Evolutionary conservation across 2,329 filamentous ascomycete species (phyloP).

Genomic region (Ascocoryne sarcoides): DNA sequence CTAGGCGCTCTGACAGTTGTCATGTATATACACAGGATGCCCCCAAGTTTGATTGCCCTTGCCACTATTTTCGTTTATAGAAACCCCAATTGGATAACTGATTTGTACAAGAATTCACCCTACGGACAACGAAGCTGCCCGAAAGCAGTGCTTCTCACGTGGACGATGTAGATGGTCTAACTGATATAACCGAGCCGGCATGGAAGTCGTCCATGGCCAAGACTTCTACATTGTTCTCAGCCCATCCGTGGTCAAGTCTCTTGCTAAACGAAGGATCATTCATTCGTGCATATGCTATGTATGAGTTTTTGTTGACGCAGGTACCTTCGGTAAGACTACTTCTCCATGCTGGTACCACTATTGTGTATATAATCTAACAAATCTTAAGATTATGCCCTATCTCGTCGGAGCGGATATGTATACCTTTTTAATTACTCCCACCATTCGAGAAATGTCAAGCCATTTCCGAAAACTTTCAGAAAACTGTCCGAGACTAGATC

Average conservation of each 20-base stretch:
- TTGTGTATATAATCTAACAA: conserved; percentile 7
- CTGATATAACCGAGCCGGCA: too few species aligned
- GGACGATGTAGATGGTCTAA: too few species aligned
- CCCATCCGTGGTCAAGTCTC: conserved; percentile 51
- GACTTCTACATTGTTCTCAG: conserved; percentile 14
- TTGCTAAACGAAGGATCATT: conserved; percentile 69
- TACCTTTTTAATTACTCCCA: conserved; percentile 31
- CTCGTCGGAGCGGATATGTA: conserved; percentile 38
- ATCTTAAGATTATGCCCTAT: conserved; percentile 46
- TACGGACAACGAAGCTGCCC: too few species aligned
- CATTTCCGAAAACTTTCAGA: conserved; percentile 46
- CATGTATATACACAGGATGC: conserved; percentile 47
- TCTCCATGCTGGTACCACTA: background rate
- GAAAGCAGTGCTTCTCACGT: too few species aligned
- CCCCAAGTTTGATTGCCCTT: conserved; percentile 55
- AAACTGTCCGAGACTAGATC: conserved; percentile 41
- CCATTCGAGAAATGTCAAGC: conserved; percentile 43
- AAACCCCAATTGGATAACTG: too few species aligned
- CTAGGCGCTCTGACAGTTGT: conserved; percentile 53
- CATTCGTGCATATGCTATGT: conserved; percentile 53
- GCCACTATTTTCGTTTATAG: conserved; percentile 48
- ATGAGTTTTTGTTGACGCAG: conserved; percentile 60
- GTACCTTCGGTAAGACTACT: conserved; percentile 34
- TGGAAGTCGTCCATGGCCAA: too few species aligned
- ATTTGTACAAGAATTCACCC: too few species aligned